phyloP scores from a whole-genome alignment of 139 green algal species.

The Chlorokybus atmophyticus region DNA sequence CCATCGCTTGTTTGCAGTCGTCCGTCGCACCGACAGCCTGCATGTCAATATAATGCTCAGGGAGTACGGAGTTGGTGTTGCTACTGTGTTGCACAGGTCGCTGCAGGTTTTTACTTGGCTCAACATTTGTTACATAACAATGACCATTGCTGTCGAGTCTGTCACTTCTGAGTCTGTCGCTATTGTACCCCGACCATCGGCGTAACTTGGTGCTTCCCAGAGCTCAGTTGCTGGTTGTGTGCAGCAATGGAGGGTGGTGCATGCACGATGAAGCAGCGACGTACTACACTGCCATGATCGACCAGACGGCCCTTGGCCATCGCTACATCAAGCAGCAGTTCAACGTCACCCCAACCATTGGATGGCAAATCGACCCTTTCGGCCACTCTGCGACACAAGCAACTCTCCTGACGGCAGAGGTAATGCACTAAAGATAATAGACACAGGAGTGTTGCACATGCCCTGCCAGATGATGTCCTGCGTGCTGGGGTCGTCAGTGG shows the following conservation, averaged over 20 bases:
- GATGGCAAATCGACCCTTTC: conserved; percentile 87
- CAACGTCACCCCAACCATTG: conserved; percentile 34
- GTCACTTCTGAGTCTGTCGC: no score
- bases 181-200: no score
- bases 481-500: no score
- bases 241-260: conserved; percentile 42
- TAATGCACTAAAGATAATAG: no score
- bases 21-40: no score
- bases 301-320: conserved; percentile 73
- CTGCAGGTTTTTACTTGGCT: neutral
- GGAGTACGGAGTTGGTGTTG: no score
- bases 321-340: conserved; percentile 31
- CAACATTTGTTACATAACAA: neutral
- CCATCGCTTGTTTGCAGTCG: no score
- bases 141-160: no score
- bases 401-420: conserved; percentile 44
- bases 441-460: no score
- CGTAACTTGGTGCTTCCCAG: no score
- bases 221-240: neutral
- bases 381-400: conserved; percentile 72
- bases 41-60: no score
- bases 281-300: conserved; percentile 73
- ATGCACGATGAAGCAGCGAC: conserved; percentile 79
- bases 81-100: neutral
- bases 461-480: no score